Percentiles rank a stretch among this genome's conserved stretches.
Evolutionary conservation across 1,139 yeast species (phyloP).

Genomic region (Wickerhamomyces sp.): DNA sequence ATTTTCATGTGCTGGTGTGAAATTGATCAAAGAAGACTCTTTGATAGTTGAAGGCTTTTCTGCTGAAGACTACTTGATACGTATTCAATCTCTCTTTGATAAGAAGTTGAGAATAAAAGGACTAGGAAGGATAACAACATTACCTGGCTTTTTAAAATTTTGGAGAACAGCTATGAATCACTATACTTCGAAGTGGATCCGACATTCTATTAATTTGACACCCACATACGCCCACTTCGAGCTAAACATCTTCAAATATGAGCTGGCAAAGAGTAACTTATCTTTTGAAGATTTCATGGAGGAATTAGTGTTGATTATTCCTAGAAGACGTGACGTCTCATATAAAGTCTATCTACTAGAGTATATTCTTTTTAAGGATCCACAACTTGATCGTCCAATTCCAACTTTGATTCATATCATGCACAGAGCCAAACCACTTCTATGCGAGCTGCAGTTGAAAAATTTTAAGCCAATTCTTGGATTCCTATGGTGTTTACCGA

Average conservation of each 20-base stretch:
- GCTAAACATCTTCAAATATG: slow-evolving; percentile 4
- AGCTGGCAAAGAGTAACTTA: slow-evolving; percentile 2
- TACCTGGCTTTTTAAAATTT: slow-evolving; percentile 3
- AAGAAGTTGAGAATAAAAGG: too few species aligned
- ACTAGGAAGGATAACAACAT: neutral
- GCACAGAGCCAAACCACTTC: neutral
- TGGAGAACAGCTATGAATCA: slow-evolving; percentile 13
- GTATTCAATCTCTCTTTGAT: too few species aligned
- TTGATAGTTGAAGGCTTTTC: slow-evolving; percentile 1
- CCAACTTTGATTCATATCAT: slow-evolving; percentile 1
- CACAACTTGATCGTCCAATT: neutral
- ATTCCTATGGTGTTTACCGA: slow-evolving; percentile 3
- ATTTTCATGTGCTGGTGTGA: slow-evolving; percentile 7
- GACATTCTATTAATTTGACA: slow-evolving; percentile 1
- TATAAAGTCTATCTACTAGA: slow-evolving; percentile 1
- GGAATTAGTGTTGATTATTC: slow-evolving; percentile 5
- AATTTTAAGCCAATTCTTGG: neutral
- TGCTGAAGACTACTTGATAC: neutral
- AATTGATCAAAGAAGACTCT: slow-evolving; percentile 5
- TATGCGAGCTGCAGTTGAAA: neutral
- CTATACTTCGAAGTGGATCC: slow-evolving; percentile 5
- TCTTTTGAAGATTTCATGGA: slow-evolving; percentile 6
- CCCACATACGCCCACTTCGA: slow-evolving; percentile 8
- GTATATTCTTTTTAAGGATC: slow-evolving; percentile 1
- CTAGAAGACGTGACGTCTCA: slow-evolving; percentile 2